Conservation (phyloP, 352 stramenopile genomes). For the Phytopythium mirpurense region DNA sequence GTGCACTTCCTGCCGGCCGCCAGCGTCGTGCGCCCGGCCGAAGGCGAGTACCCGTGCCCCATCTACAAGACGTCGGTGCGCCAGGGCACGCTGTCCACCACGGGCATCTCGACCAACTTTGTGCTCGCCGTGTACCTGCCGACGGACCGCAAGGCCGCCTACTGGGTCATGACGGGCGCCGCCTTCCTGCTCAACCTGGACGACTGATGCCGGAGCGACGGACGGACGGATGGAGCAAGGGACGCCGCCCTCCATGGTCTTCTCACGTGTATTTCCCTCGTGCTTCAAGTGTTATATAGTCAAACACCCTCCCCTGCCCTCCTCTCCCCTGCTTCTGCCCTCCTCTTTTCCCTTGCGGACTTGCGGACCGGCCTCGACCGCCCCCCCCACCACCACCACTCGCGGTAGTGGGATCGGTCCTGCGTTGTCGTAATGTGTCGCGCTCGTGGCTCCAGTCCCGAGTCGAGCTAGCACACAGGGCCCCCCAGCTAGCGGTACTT, state of each 20-base stretch:
- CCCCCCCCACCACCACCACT: no score
- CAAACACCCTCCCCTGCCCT: not conserved
- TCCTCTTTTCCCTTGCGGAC: not conserved
- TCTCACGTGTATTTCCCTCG: not conserved
- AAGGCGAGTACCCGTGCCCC: constrained; percentile 83
- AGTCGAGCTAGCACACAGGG: no score
- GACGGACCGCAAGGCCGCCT: constrained; percentile 73
- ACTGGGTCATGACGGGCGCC: constrained; percentile 91
- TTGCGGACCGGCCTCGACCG: not conserved
- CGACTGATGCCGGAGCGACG: constrained; percentile 17
- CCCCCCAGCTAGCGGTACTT: not conserved
- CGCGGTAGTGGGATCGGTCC: no score
- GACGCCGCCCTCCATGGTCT: not conserved
- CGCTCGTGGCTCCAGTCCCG: not conserved
- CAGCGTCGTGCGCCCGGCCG: constrained; percentile 53
- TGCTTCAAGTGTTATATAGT: constrained; percentile 2
- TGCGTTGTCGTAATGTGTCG: no score
- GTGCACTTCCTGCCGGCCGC: constrained; percentile 89
- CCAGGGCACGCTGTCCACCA: constrained; percentile 90
- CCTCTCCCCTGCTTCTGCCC: no score
- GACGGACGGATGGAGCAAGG: not conserved
- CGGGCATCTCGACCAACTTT: constrained; percentile 93
- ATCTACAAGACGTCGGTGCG: constrained; percentile 94
- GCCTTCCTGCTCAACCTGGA: constrained; percentile 93
- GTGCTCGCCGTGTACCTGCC: constrained; percentile 91